phyloP scores from a whole-genome alignment of 1,284 basidiomycete genomes.

The Papiliotrema nemorosa region DNA sequence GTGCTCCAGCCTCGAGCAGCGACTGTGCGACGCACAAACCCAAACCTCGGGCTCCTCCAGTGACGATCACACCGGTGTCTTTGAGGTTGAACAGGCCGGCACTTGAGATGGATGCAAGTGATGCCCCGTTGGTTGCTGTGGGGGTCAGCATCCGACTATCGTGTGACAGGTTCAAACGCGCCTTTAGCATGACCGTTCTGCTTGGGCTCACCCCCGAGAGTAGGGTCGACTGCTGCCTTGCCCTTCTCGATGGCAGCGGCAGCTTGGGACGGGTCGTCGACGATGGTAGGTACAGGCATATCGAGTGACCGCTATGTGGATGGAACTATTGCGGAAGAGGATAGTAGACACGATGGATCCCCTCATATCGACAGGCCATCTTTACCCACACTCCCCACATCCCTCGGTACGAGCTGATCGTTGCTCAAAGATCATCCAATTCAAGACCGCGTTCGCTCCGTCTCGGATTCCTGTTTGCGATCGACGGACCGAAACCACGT shows the following conservation, averaged over 20 bases:
- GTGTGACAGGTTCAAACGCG: too few relatives aligned
- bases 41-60: constrained; percentile 71
- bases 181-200: too few relatives aligned
- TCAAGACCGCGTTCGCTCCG: too few relatives aligned
- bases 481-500: too few relatives aligned
- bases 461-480: too few relatives aligned
- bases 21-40: constrained; percentile 77
- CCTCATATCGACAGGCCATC: not conserved
- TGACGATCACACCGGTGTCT: constrained; percentile 72
- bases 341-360: too few relatives aligned
- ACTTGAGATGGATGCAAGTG: constrained; percentile 3
- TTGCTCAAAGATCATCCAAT: too few relatives aligned
- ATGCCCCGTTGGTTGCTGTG: not conserved
- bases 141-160: not conserved
- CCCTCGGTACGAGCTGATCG: too few relatives aligned
- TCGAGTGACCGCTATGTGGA: too few relatives aligned
- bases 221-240: not conserved
- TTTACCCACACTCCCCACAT: too few relatives aligned
- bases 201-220: not conserved
- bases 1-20: constrained; percentile 66
- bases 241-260: not conserved
- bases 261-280: not conserved
- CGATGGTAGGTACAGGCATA: too few relatives aligned
- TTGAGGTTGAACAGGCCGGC: constrained; percentile 58
- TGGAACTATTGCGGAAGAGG: too few relatives aligned